A percentile compares a stretch with the other conserved stretches of the same genome.
Evolutionary conservation across 768 basidiomycete genomes (phyloP).

Genomic region (Pleurotus platypus): DNA sequence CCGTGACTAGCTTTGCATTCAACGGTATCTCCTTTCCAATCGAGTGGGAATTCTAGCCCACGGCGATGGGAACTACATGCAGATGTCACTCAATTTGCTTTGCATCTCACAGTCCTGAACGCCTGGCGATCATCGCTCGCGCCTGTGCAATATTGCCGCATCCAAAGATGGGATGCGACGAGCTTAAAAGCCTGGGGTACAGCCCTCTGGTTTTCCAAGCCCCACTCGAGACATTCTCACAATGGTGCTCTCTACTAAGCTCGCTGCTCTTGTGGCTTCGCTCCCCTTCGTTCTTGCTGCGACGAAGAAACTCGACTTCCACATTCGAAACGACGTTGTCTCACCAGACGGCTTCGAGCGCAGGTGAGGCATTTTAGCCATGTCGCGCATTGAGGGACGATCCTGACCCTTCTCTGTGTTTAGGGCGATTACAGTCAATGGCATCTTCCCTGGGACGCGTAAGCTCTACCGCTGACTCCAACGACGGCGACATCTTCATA

Average conservation of each 20-base stretch:
- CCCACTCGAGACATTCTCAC: slow-evolving; percentile 4
- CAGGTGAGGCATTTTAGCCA: slow-evolving; percentile 8
- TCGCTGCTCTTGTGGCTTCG: slow-evolving; percentile 7
- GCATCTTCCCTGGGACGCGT: slow-evolving; percentile 22
- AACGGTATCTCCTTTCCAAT: slow-evolving; percentile 1
- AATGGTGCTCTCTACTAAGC: slow-evolving; percentile 11
- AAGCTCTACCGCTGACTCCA: background rate
- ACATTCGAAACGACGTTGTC: slow-evolving; percentile 16
- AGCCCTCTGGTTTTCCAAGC: background rate
- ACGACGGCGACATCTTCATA: background rate
- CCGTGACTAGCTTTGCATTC: background rate
- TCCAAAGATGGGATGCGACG: background rate
- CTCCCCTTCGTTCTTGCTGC: slow-evolving; percentile 13
- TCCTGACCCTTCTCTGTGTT: background rate
- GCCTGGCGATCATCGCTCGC: slow-evolving; percentile 3
- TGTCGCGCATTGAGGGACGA: background rate
- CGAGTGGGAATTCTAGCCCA: background rate
- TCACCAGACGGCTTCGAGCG: slow-evolving; percentile 20
- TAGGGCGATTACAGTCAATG: slow-evolving; percentile 24
- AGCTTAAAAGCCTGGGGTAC: slow-evolving; percentile 1
- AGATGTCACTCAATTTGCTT: background rate
- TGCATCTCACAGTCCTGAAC: slow-evolving; percentile 2
- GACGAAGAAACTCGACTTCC: slow-evolving; percentile 11
- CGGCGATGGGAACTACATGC: background rate
- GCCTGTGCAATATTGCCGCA: slow-evolving; percentile 3